Evolutionary conservation across 140 eudicot species (phyloP).

Genomic region (Bidens hawaiensis): DNA sequence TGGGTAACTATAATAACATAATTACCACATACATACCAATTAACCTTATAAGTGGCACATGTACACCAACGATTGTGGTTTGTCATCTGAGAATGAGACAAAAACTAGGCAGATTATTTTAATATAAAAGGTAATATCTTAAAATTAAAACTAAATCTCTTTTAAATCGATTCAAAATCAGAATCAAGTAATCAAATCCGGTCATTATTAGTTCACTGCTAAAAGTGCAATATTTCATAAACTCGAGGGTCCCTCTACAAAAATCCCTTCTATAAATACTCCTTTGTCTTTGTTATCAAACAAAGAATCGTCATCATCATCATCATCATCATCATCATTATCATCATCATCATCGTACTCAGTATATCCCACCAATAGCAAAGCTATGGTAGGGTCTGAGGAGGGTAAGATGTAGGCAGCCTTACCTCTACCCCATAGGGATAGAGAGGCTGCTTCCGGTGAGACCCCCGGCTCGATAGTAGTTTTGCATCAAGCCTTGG

Average conservation of each 20-base stretch:
- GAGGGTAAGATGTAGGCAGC: no score
- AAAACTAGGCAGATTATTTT: not conserved
- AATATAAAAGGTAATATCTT: not conserved
- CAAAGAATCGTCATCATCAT: no score
- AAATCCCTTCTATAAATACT: not conserved
- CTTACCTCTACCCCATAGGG: no score
- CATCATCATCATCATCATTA: no score
- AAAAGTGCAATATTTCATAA: slow-evolving; percentile 1
- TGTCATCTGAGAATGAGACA: not conserved
- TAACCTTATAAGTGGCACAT: not conserved
- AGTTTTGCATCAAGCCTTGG: no score
- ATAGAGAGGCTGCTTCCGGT: no score
- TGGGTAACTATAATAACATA: not conserved
- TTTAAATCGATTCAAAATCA: no score
- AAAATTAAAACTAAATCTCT: not conserved
- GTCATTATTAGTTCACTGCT: not conserved
- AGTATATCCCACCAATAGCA: no score
- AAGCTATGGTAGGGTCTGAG: no score
- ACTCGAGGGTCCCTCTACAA: not conserved
- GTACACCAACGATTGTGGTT: not conserved
- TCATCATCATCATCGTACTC: no score
- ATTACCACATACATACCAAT: not conserved
- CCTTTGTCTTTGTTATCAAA: not conserved
- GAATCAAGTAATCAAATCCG: not conserved
- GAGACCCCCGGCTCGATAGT: no score